A percentile compares a stretch with the other conserved stretches of the same genome.
Conservation (phyloP, 225 moss, liverwort and hornwort genomes). For the Anthoceros angustus region DNA sequence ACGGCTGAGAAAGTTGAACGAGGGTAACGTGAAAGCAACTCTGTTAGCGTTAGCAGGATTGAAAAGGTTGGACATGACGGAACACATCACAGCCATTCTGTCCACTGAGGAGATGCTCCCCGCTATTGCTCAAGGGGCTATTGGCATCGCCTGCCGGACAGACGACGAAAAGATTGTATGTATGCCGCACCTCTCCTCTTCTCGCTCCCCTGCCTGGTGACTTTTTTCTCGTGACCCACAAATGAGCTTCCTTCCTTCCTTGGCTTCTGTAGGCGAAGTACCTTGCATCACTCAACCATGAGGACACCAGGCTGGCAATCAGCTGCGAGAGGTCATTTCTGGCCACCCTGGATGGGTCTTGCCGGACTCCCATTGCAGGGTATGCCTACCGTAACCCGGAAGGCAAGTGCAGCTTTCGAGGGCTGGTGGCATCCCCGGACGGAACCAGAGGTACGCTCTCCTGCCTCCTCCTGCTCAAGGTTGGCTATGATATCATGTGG, state of each 20-base stretch:
- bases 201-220: not conserved
- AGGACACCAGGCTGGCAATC: slow-evolving; percentile 74
- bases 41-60: slow-evolving; percentile 77
- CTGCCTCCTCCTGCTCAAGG: not conserved
- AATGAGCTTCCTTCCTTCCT: not conserved
- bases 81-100: slow-evolving; percentile 63
- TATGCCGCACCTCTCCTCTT: slow-evolving; percentile 6
- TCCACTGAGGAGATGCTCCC: slow-evolving; percentile 87
- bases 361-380: slow-evolving; percentile 93
- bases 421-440: slow-evolving; percentile 67
- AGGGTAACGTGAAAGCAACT: slow-evolving; percentile 73
- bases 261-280: slow-evolving; percentile 17
- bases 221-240: too few relatives aligned
- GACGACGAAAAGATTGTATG: slow-evolving; percentile 60
- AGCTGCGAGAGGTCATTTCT: slow-evolving; percentile 80
- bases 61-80: slow-evolving; percentile 82
- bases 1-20: slow-evolving; percentile 62
- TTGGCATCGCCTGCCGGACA: slow-evolving; percentile 80
- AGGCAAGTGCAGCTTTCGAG: slow-evolving; percentile 56
- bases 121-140: slow-evolving; percentile 90
- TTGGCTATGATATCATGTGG: not conserved
- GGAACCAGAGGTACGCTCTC: slow-evolving; percentile 52
- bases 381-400: slow-evolving; percentile 55
- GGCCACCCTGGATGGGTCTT: slow-evolving; percentile 75
- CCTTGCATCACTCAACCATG: slow-evolving; percentile 64